These are phyloP conservation scores for Capillidium rhysosporum DNA, from an alignment of 371 early-diverging fungal species.

Conservation along the genomic window DNA sequence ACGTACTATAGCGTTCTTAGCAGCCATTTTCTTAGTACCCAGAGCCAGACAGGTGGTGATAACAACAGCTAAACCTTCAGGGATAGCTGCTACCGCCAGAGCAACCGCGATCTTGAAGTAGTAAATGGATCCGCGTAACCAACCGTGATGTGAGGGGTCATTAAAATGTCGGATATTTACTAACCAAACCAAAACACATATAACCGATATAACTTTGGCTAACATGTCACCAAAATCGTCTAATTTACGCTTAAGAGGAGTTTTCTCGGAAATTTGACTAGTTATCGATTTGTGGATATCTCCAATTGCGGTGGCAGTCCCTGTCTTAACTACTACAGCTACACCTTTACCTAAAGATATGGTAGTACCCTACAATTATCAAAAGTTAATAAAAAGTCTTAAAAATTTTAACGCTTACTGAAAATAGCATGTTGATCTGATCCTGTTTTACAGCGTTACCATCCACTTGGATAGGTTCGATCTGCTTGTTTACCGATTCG, in stretches of 20 bases:
- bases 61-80: conserved; percentile 94
- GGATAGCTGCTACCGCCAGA: conserved; percentile 97
- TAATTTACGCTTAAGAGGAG: conserved; percentile 82
- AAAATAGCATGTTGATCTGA: conserved; percentile 83
- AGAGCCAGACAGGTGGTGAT: conserved; percentile 94
- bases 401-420: conserved; percentile 12
- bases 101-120: conserved; percentile 97
- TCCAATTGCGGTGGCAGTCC: conserved; percentile 77
- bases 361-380: conserved; percentile 49
- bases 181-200: conserved; percentile 91
- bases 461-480: conserved; percentile 30
- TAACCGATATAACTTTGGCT: conserved; percentile 72
- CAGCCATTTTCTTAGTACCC: conserved; percentile 93
- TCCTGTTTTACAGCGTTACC: conserved; percentile 79
- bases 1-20: conserved; percentile 89
- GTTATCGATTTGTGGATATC: conserved; percentile 76
- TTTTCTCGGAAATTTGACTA: conserved; percentile 68
- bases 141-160: conserved; percentile 75
- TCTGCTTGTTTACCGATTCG: conserved; percentile 70
- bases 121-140: conserved; percentile 79
- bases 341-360: conserved; percentile 78
- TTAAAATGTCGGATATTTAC: conserved; percentile 90
- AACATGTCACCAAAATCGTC: conserved; percentile 94
- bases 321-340: conserved; percentile 79
- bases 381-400: neutral